These are phyloP conservation scores for Globisporangium orthogonon DNA, from an alignment of 352 stramenopile genomes.

Conservation along the genomic window DNA sequence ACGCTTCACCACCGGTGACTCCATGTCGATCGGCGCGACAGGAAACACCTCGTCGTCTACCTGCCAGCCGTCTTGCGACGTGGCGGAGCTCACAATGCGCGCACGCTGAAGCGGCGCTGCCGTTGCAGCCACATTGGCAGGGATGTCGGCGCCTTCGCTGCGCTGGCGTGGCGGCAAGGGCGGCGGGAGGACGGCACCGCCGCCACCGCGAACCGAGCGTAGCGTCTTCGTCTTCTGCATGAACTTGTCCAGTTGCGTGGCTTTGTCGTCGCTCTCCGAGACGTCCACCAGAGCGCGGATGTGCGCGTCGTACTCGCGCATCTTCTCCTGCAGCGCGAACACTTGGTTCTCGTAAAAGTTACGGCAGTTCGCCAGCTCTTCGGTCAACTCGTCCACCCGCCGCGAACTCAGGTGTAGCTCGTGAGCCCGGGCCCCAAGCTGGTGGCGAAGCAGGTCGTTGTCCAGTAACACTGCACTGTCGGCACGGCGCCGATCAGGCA, in stretches of 20 bases:
- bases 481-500: neutral
- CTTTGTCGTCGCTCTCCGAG: constrained; percentile 36
- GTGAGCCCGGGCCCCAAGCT: constrained; percentile 38
- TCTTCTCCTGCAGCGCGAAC: constrained; percentile 29
- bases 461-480: constrained; percentile 21
- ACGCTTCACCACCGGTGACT: constrained; percentile 64
- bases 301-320: constrained; percentile 44
- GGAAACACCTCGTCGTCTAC: constrained; percentile 66
- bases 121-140: constrained; percentile 3
- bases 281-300: constrained; percentile 36
- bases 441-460: constrained; percentile 51
- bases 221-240: constrained; percentile 49
- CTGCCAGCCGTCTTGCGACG: constrained; percentile 36
- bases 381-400: constrained; percentile 36
- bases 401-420: constrained; percentile 37
- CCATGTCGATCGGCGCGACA: constrained; percentile 62
- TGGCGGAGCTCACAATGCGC: constrained; percentile 20
- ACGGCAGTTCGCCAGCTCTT: constrained; percentile 41
- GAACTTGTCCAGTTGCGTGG: constrained; percentile 37
- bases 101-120: constrained; percentile 11
- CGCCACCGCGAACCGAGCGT: constrained; percentile 51
- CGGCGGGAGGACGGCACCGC: constrained; percentile 5
- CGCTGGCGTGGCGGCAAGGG: neutral
- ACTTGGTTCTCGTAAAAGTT: constrained; percentile 54
- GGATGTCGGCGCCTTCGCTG: neutral